Evolutionary conservation across 768 basidiomycete genomes (phyloP), one percentile per base, ranked within the genome.

Genomic region (Rhodotorula kratochvilovae): DNA sequence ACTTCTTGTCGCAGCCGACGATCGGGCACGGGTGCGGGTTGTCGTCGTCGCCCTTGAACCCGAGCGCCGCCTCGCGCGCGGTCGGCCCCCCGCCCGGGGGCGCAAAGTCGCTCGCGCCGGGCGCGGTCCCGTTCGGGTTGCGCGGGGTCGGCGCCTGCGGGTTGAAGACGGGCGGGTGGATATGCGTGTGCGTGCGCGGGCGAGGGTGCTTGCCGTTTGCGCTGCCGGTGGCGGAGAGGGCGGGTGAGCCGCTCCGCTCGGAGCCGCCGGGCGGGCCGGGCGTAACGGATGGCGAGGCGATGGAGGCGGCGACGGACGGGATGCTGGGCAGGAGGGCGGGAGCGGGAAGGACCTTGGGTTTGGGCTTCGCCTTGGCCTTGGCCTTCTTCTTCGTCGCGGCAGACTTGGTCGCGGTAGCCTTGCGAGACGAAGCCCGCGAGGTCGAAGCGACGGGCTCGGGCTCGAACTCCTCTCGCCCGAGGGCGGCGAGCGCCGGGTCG

Each of bases 1-100:
- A 93, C 17, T 87, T 83, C 82, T 92, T 93, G 76, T 84, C 84
- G 77, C 91, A 93, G 50, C 87, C 85, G 7, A 33, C 17, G 5
- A 66, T 45, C 63, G 73, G 73, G 27, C 73, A 74, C 60, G 66
- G 54, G 45, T 74, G 73, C 27, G 73, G 69, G 61, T 69, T 55
- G 19, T 71, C 59, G 60, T 74, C 73, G 59, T 74, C 73, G 12
- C 73, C 73, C 27, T 48, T 33, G 45, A 74, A 74, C 23, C 50
- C 33, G 6, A 25, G 36, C 7, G 73, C 73, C 11, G 73, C 73
- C 39, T 74, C 63, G 27, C 67, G 29, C 46, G 73, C 73, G 2
- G 73, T 67, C 25, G 67, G 66, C 4, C 72, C 72, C n/a, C 70
- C 70, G 7, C 48, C 50, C 7, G 70, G 70, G 1, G 70, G 70